Base-by-base conservation (phyloP, 2,329 filamentous ascomycete species). In the Iodosphaeria phyllophila region DNA sequence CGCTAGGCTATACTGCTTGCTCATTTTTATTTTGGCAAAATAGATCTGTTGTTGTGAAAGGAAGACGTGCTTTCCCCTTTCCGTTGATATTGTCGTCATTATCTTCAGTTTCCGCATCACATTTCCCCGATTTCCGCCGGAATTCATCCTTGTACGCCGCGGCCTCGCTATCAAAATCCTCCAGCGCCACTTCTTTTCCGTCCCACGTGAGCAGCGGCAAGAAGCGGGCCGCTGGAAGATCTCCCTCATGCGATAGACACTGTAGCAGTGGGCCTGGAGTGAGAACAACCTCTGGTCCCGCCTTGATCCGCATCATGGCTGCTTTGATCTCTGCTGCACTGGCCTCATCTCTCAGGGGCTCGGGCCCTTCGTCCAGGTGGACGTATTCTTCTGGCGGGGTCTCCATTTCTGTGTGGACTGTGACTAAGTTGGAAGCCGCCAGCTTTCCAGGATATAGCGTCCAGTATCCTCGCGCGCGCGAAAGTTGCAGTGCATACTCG, bases 371-470 rank as follows among this genome's bases (percentile, higher is more conserved):
- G 12, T 28, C 30, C n/a, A n/a, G n/a, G 23, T 13, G 27, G 4
- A 34, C 37, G 31, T 65, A 71, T 38, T 74, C 84, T 45, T 92
- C 82, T 0, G 83, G 83, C 2, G 59, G 42, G 19, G 67, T 63
- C 30, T 69, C 71, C 5, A 91, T 51, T 35, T 93, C 84, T 30
- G 63, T 68, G 45, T 93, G 84, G 1, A 86, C 54, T 1, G 71
- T 76, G n/a, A 70, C 68, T 8, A 92, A 51, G 4, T 65, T 54
- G 13, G 37, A 54, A 19, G 42, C 60, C 24, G 46, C 62, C 32
- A 51, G 48, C 12, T 65, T 56, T 18, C 70, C 66, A 0, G 86
- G 86, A 40, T 92, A 92, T 1, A 92, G 49, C 26, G 79, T 70
- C 36, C 65, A 70, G 48, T 91, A 92, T 8, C 77, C 79, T 15